Evolutionary conservation across 1,284 basidiomycete species (phyloP).

Genomic region (Trichosporon asahii): DNA sequence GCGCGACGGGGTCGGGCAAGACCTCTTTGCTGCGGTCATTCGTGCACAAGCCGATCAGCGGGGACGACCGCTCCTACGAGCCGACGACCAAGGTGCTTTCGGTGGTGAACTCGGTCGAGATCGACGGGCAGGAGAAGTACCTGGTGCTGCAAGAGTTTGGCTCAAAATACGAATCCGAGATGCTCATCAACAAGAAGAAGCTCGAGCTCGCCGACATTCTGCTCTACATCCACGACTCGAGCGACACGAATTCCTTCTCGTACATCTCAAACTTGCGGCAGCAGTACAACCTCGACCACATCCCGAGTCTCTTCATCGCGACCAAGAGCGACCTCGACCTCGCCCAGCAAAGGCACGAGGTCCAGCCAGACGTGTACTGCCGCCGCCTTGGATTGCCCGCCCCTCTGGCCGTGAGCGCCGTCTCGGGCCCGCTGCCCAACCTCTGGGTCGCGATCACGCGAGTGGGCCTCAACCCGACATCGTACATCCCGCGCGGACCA

Average conservation of each 20-base stretch:
- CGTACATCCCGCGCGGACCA: slow-evolving; percentile 45
- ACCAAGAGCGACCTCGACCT: slow-evolving; percentile 97
- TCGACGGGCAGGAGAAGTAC: slow-evolving; percentile 92
- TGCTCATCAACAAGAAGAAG: slow-evolving; percentile 82
- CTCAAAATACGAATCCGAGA: slow-evolving; percentile 88
- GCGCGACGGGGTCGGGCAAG: slow-evolving; percentile 94
- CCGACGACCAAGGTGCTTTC: slow-evolving; percentile 85
- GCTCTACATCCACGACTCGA: slow-evolving; percentile 93
- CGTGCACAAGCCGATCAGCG: slow-evolving; percentile 68
- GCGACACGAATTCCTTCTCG: slow-evolving; percentile 97
- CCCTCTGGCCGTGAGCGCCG: slow-evolving; percentile 85
- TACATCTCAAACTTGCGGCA: slow-evolving; percentile 97
- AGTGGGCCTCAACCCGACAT: slow-evolving; percentile 47
- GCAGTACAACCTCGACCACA: slow-evolving; percentile 91
- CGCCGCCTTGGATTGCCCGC: slow-evolving; percentile 77
- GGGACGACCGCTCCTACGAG: slow-evolving; percentile 59
- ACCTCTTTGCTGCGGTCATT: slow-evolving; percentile 81
- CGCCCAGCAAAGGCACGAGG: slow-evolving; percentile 94
- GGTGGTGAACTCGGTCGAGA: slow-evolving; percentile 93
- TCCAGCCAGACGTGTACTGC: slow-evolving; percentile 96
- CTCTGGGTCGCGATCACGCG: slow-evolving; percentile 50
- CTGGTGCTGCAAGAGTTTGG: slow-evolving; percentile 96
- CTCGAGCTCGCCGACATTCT: slow-evolving; percentile 89
- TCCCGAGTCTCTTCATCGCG: slow-evolving; percentile 94
- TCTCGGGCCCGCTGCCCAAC: slow-evolving; percentile 57